A percentile compares a stretch with the other conserved stretches of the same genome.
Evolutionary conservation across 331 rosid genomes (phyloP).

Genomic region (Saraca asoca): DNA sequence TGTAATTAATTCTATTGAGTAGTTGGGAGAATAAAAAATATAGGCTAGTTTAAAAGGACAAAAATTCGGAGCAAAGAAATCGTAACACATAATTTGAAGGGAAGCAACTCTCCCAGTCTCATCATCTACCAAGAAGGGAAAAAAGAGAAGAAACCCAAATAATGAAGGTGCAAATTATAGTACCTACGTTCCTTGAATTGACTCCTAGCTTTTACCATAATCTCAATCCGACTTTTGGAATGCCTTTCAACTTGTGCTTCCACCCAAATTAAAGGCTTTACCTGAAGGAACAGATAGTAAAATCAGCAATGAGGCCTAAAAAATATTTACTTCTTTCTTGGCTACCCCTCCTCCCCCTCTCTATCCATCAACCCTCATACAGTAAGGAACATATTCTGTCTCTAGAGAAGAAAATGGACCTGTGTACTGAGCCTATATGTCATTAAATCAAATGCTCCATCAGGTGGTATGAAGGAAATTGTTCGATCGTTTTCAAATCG

Average conservation of each 20-base stretch:
- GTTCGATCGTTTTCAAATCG: slow-evolving; percentile 99
- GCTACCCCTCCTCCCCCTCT: background rate
- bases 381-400: background rate
- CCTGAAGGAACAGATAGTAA: slow-evolving; percentile 51
- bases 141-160: background rate
- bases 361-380: background rate
- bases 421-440: slow-evolving; percentile 92
- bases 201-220: slow-evolving; percentile 92
- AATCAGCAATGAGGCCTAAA: slow-evolving; percentile 10
- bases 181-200: slow-evolving; percentile 99
- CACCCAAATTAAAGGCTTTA: slow-evolving; percentile 92
- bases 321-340: slow-evolving; percentile 8
- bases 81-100: slow-evolving; percentile 28
- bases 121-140: slow-evolving; percentile 13
- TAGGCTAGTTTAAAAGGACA: background rate
- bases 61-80: slow-evolving; percentile 28
- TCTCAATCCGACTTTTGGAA: slow-evolving; percentile 94
- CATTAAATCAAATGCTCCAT: slow-evolving; percentile 97
- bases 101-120: slow-evolving; percentile 26
- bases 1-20: slow-evolving; percentile 39
- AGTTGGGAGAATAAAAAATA: background rate
- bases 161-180: slow-evolving; percentile 2
- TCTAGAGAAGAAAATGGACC: slow-evolving; percentile 53
- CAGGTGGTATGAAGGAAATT: slow-evolving; percentile 95
- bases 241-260: slow-evolving; percentile 97